Percentiles rank a stretch among this genome's conserved stretches.
Evolutionary conservation across 768 basidiomycete genomes (phyloP).

Genomic region (Filobasidium floriforme): DNA sequence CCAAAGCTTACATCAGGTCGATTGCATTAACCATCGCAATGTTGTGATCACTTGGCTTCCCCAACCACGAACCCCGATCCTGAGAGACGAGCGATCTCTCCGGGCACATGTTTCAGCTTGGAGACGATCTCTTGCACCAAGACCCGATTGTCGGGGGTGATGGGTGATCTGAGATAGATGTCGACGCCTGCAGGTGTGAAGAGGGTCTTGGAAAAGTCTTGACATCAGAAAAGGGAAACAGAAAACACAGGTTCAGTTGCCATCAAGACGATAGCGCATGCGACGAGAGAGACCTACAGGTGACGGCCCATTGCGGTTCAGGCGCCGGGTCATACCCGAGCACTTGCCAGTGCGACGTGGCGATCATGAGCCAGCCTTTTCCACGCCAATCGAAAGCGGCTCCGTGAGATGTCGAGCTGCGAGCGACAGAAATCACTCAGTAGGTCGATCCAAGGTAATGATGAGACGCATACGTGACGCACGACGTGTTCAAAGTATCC

Average conservation of each 20-base stretch:
- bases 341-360: constrained; percentile 48
- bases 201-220: constrained; percentile 49
- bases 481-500: constrained; percentile 39
- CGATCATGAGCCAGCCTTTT: constrained; percentile 44
- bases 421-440: too few species aligned
- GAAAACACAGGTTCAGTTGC: constrained; percentile 16
- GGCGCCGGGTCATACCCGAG: constrained; percentile 43
- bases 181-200: constrained; percentile 51
- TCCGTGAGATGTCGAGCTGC: constrained; percentile 29
- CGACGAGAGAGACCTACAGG: constrained; percentile 32
- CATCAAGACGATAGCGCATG: too few species aligned
- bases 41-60: background rate
- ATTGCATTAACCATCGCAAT: too few species aligned
- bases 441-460: too few species aligned
- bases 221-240: too few species aligned
- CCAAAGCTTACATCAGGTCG: too few species aligned
- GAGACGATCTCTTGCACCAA: constrained; percentile 12
- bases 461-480: constrained; percentile 3
- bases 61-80: constrained; percentile 9
- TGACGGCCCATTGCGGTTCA: constrained; percentile 42
- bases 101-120: background rate
- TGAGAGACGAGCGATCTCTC: background rate
- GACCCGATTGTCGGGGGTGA: background rate
- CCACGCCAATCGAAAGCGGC: constrained; percentile 48
- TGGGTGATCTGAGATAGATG: constrained; percentile 42